phyloP scores from a whole-genome alignment of 768 basidiomycete genomes.

The Royoungia palumana region DNA sequence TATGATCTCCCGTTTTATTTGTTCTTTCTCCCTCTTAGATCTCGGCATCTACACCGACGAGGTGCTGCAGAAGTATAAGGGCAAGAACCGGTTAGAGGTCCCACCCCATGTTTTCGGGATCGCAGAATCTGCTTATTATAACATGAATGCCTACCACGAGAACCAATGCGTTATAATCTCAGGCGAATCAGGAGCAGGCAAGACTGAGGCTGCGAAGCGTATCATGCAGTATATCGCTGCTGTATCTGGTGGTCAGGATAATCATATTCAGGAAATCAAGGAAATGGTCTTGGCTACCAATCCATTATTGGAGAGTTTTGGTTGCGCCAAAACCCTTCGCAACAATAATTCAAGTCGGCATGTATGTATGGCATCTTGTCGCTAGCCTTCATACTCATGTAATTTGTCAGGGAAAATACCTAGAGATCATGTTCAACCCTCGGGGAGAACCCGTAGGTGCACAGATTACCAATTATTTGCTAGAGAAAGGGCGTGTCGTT shows the following conservation, averaged over 20 bases:
- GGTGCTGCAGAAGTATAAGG: constrained; percentile 77
- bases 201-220: constrained; percentile 98
- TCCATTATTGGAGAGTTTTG: constrained; percentile 95
- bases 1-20: constrained; percentile 1
- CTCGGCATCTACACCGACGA: constrained; percentile 98
- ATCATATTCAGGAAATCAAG: constrained; percentile 95
- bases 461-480: constrained; percentile 95
- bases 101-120: constrained; percentile 98
- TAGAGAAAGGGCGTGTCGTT: constrained; percentile 96
- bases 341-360: constrained; percentile 99
- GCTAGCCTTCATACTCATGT: constrained; percentile 4
- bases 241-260: constrained; percentile 84
- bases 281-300: constrained; percentile 99
- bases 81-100: constrained; percentile 97
- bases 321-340: constrained; percentile 96
- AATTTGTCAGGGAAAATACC: constrained; percentile 82
- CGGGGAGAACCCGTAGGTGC: constrained; percentile 94
- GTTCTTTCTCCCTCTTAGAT: constrained; percentile 46
- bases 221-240: constrained; percentile 99
- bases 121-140: constrained; percentile 96
- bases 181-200: constrained; percentile 98
- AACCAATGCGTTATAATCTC: constrained; percentile 99
- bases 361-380: constrained; percentile 63
- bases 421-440: constrained; percentile 98
- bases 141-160: constrained; percentile 99